These are phyloP conservation scores for Pseudonectria foliicola DNA, from an alignment of 2,329 filamentous ascomycete species.

Conservation along the genomic window DNA sequence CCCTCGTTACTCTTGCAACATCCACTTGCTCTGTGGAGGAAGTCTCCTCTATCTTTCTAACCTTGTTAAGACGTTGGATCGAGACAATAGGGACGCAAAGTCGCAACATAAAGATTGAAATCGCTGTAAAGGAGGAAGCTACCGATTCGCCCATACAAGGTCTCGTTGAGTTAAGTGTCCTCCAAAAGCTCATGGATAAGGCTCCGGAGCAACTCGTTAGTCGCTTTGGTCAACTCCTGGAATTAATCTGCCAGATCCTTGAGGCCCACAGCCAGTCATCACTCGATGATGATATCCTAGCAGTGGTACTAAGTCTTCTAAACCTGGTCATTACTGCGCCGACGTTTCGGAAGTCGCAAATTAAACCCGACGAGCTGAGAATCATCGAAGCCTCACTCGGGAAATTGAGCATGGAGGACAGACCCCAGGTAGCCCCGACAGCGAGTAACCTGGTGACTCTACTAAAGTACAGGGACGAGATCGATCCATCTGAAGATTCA, in stretches of 20 bases:
- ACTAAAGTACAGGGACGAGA: constrained; percentile 47
- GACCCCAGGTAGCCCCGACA: constrained; percentile 41
- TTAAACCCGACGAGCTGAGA: constrained; percentile 34
- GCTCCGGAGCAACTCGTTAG: constrained; percentile 57
- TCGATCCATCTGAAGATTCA: constrained; percentile 38
- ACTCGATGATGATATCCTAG: constrained; percentile 40
- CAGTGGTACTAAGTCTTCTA: constrained; percentile 52
- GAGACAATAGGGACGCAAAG: constrained; percentile 21
- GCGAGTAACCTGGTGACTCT: constrained; percentile 50
- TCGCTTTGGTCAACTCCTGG: constrained; percentile 57
- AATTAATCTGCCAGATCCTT: constrained; percentile 56
- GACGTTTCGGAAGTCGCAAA: constrained; percentile 43
- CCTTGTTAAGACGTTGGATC: constrained; percentile 53
- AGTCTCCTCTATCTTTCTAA: constrained; percentile 53
- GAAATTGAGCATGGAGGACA: constrained; percentile 30
- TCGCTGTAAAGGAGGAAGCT: constrained; percentile 22
- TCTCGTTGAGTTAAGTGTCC: constrained; percentile 52
- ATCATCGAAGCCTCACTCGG: constrained; percentile 44
- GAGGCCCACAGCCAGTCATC: constrained; percentile 34
- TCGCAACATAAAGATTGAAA: constrained; percentile 19
- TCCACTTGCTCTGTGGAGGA: constrained; percentile 47
- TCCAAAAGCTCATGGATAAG: constrained; percentile 58
- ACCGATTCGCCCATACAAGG: constrained; percentile 36
- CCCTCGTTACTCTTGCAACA: constrained; percentile 43
- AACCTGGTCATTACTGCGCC: constrained; percentile 54